Evolutionary conservation across 768 basidiomycete genomes (phyloP).

Genomic region (Russula lepida): DNA sequence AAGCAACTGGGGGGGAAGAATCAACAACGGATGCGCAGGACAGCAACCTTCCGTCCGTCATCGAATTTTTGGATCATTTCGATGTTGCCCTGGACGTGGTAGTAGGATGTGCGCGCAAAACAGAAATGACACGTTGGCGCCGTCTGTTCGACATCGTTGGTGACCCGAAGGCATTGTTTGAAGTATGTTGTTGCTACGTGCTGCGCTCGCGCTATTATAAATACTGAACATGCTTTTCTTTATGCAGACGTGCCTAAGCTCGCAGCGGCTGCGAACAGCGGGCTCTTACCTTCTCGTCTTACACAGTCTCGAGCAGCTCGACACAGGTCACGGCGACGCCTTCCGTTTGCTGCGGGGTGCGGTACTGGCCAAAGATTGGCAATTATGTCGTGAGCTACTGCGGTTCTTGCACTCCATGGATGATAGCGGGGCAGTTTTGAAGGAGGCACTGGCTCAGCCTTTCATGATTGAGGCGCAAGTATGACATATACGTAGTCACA

Average conservation of each 20-base stretch:
- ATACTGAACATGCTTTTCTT: neutral
- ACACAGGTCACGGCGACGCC: conserved; percentile 71
- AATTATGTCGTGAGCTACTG: conserved; percentile 83
- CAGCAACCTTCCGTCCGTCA: conserved; percentile 49
- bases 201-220: neutral
- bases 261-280: conserved; percentile 75
- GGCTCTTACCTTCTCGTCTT: conserved; percentile 89
- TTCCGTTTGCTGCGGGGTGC: conserved; percentile 73
- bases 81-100: conserved; percentile 87
- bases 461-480: conserved; percentile 28
- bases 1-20: conserved; percentile 34
- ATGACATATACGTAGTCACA: neutral
- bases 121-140: conserved; percentile 86
- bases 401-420: conserved; percentile 92
- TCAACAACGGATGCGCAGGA: neutral
- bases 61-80: conserved; percentile 94
- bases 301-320: conserved; percentile 86
- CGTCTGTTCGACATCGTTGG: conserved; percentile 86
- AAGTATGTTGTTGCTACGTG: conserved; percentile 42
- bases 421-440: conserved; percentile 67
- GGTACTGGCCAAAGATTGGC: conserved; percentile 73
- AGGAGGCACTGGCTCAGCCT: conserved; percentile 50
- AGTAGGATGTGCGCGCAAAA: conserved; percentile 93
- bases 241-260: conserved; percentile 59
- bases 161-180: conserved; percentile 83